Percentiles rank a stretch among this genome's conserved stretches.
Conservation (phyloP, 1,284 basidiomycete genomes). For the Pseudomicrostroma phylloplanum region DNA sequence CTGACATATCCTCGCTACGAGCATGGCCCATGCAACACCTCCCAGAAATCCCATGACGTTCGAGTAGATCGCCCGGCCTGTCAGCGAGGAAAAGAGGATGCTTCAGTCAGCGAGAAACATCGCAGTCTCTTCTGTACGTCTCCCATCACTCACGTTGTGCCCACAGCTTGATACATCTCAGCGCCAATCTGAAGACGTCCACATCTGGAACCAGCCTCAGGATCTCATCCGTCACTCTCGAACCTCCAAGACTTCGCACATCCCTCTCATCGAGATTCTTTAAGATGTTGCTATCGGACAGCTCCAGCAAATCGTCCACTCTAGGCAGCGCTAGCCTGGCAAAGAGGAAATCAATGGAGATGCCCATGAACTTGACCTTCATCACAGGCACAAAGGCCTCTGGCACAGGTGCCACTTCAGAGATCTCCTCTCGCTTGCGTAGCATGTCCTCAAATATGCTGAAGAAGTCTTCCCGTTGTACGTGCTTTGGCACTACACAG, state of each 20-base stretch:
- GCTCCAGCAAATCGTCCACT: slow-evolving; percentile 82
- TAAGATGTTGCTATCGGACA: slow-evolving; percentile 84
- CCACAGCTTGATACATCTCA: slow-evolving; percentile 97
- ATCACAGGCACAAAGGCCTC: slow-evolving; percentile 95
- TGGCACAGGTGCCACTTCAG: slow-evolving; percentile 85
- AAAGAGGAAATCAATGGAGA: slow-evolving; percentile 90
- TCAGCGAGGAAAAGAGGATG: slow-evolving; percentile 54
- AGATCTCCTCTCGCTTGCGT: slow-evolving; percentile 73
- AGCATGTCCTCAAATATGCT: slow-evolving; percentile 85
- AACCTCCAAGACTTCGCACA: slow-evolving; percentile 88
- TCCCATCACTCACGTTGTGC: slow-evolving; percentile 64
- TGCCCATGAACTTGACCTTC: slow-evolving; percentile 81
- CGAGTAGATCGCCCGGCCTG: slow-evolving; percentile 79
- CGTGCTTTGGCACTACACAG: slow-evolving; percentile 92
- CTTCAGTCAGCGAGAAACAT: slow-evolving; percentile 13
- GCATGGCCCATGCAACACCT: slow-evolving; percentile 97
- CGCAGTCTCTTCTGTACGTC: too few relatives aligned
- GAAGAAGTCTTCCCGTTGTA: slow-evolving; percentile 93
- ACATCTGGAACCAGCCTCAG: slow-evolving; percentile 90
- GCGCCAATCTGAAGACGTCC: slow-evolving; percentile 82
- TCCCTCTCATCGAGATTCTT: slow-evolving; percentile 90
- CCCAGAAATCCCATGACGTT: slow-evolving; percentile 97
- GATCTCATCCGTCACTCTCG: slow-evolving; percentile 93
- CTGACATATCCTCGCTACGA: slow-evolving; percentile 97
- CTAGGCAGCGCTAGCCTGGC: slow-evolving; percentile 73